Evolutionary conservation across 2,329 filamentous ascomycete genomes (phyloP).

Genomic region (Didymella lethalis): DNA sequence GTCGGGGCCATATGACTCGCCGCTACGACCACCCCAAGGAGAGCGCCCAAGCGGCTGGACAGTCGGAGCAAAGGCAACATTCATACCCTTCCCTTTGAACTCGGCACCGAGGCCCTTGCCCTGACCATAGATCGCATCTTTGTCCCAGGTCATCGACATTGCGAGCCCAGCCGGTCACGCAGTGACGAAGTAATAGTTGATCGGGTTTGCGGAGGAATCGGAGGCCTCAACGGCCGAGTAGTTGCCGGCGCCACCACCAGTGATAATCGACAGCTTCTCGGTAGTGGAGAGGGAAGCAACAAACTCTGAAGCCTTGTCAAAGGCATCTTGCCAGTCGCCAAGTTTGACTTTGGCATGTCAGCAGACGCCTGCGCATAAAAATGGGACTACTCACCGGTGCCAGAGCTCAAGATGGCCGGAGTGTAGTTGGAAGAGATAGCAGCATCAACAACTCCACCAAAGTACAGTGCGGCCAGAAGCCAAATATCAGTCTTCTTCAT

Average conservation of each 20-base stretch:
- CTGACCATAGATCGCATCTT: conserved; percentile 23
- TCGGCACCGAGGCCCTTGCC: conserved; percentile 26
- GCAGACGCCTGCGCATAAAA: background rate
- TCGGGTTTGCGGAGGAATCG: conserved; percentile 20
- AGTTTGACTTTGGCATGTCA: conserved; percentile 14
- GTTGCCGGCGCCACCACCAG: conserved; percentile 27
- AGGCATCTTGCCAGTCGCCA: conserved; percentile 30
- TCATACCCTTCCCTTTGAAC: conserved; percentile 36
- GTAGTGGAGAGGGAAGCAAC: conserved; percentile 48
- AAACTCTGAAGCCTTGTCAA: conserved; percentile 46
- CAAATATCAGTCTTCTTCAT: conserved; percentile 13
- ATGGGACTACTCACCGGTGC: conserved; percentile 5
- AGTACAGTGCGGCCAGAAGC: conserved; percentile 19
- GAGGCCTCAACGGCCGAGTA: conserved; percentile 17
- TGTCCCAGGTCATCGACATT: conserved; percentile 39
- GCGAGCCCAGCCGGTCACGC: conserved; percentile 36
- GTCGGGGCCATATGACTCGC: conserved; percentile 35
- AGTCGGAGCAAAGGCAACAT: conserved; percentile 37
- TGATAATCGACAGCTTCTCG: conserved; percentile 51
- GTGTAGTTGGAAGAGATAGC: conserved; percentile 18
- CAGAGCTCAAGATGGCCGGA: conserved; percentile 16
- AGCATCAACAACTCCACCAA: conserved; percentile 14
- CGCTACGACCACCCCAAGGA: conserved; percentile 32
- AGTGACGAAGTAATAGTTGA: conserved; percentile 33
- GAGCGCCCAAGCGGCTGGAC: conserved; percentile 36